Evolutionary conservation across 2,329 filamentous ascomycete genomes (phyloP).

Genomic region (Ophiostoma ulmi): DNA sequence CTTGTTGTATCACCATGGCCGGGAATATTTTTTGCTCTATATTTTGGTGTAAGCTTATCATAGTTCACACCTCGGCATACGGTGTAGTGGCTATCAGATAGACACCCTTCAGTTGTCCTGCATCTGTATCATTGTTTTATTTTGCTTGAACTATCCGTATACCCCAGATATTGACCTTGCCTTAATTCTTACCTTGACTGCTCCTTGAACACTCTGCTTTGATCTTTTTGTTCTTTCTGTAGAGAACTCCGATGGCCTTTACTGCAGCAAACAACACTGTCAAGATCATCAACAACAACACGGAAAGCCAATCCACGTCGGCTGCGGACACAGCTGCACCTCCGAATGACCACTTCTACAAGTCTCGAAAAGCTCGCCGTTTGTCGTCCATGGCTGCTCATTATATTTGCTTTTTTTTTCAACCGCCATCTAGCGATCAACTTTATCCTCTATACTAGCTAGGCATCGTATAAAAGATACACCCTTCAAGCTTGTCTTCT

Average conservation of each 20-base stretch:
- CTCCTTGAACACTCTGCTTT: not conserved
- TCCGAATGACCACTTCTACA: conserved; percentile 24
- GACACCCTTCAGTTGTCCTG: not conserved
- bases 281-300: not conserved
- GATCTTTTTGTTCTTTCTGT: not conserved
- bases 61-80: not conserved
- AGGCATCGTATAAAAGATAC: conserved; percentile 33
- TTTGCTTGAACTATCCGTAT: not conserved
- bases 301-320: not conserved
- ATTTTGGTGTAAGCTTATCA: not conserved
- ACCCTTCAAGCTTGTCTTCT: conserved; percentile 35
- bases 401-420: conserved; percentile 34
- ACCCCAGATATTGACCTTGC: not conserved
- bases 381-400: conserved; percentile 41
- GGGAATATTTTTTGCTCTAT: not conserved
- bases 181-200: not conserved
- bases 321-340: not conserved
- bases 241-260: not conserved
- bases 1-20: not conserved
- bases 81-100: not conserved
- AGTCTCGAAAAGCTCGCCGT: conserved; percentile 34
- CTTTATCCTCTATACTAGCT: conserved; percentile 35
- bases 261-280: not conserved
- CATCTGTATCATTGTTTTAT: not conserved
- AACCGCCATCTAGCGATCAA: conserved; percentile 31